Base-by-base conservation (phyloP, 495 filamentous ascomycete species). In the Lasiosphaeria hispida region DNA sequence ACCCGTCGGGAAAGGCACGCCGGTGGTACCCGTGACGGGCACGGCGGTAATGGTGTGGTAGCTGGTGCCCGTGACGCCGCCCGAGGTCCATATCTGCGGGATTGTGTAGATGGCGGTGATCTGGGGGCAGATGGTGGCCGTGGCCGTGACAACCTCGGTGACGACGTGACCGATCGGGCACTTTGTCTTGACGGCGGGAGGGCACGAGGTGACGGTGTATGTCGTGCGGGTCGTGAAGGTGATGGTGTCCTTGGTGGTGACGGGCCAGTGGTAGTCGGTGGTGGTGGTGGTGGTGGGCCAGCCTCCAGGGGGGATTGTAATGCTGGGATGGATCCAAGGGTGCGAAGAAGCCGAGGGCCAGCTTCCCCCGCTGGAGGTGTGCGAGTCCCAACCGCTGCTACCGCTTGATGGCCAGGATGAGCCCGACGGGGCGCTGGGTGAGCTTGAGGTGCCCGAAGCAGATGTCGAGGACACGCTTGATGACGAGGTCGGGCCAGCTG, bases 151-250 rank as follows among this genome's bases (percentile, higher is more conserved):
- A 19, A 70, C 42, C 13, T 67, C 50, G 30, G 64, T 67, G 18
- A 67, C 68, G 43, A 71, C 62, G 19, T 48, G 48, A 35, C 69
- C 65, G 37, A 59, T 71, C 17, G 79, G 80, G 76, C 82, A 83
- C 78, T 82, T 66, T 61, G 79, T 80, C 23, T 30, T 30, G 55
- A 85, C 80, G 41, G 70, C 74, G 40, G 83, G 74, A 64, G 70
- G 72, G 75, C 84, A 87, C 15, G 80, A 83, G 67, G 78, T 84
- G 74, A 86, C 73, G 72, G 83, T 83, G 59, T 79, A 76, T 48
- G 77, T 76, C 47, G 75, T 67, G 58, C 76, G 78, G 64, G 69
- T 67, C 69, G 76, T 79, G 75, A 77, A 71, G n/a, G 62, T 67
- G 54, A 53, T 47, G 35, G 61, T 62, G 53, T 35, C 54, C 37